phyloP scores from a whole-genome alignment of 352 stramenopile species.

The Pythium coloratum region DNA sequence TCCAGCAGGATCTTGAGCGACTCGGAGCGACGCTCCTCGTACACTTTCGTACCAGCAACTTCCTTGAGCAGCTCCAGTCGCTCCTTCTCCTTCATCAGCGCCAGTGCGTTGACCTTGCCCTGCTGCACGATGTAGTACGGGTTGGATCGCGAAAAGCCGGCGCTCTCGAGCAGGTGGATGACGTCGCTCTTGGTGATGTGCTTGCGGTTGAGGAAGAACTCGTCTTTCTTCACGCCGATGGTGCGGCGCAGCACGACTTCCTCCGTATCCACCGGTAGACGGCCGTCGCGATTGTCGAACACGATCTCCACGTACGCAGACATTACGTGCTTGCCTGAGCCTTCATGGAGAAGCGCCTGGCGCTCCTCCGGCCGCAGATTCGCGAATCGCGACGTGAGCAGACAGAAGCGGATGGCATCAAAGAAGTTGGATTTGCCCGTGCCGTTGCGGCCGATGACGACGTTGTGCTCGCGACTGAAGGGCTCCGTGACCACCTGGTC shows the following conservation, averaged over 20 bases:
- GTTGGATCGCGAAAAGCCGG: slow-evolving; percentile 98
- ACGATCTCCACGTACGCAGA: slow-evolving; percentile 99
- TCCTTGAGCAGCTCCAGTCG: slow-evolving; percentile 98
- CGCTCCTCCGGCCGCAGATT: slow-evolving; percentile 92
- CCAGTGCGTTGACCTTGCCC: slow-evolving; percentile 98
- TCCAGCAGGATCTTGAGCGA: slow-evolving; percentile 97
- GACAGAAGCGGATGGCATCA: slow-evolving; percentile 98
- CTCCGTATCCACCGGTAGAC: slow-evolving; percentile 90
- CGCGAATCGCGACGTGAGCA: slow-evolving; percentile 92
- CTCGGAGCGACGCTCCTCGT: slow-evolving; percentile 97
- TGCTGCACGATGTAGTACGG: slow-evolving; percentile 99
- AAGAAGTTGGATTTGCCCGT: slow-evolving; percentile 99
- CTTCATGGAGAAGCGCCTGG: slow-evolving; percentile 95
- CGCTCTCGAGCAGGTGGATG: slow-evolving; percentile 97
- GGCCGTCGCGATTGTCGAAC: slow-evolving; percentile 99
- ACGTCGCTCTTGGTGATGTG: slow-evolving; percentile 98
- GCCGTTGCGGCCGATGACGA: slow-evolving; percentile 98
- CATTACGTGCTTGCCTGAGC: slow-evolving; percentile 93
- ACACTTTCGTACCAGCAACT: slow-evolving; percentile 98
- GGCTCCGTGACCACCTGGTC: slow-evolving; percentile 87
- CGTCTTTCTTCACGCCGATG: slow-evolving; percentile 99
- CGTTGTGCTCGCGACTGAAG: slow-evolving; percentile 96
- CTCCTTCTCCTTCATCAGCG: slow-evolving; percentile 97
- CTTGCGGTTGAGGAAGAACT: slow-evolving; percentile 99
- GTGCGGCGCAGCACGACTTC: slow-evolving; percentile 97